These are phyloP conservation scores for Aspergillus mulundensis DNA, from an alignment of 495 filamentous ascomycete genomes.

Conservation along the genomic window DNA sequence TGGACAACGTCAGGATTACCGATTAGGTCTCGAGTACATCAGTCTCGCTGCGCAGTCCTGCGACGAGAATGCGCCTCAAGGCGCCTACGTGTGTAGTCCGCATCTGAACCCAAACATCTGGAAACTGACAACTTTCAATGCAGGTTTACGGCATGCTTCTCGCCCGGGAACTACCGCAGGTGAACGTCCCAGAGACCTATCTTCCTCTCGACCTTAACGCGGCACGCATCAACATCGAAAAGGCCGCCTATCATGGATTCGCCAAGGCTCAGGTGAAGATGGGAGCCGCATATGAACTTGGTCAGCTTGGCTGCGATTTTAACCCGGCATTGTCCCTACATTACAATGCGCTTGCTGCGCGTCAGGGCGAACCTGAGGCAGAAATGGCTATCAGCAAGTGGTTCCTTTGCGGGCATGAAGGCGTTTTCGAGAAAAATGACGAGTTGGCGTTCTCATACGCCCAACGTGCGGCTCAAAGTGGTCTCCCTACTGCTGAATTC, in stretches of 20 bases:
- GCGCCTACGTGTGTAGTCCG: conserved; percentile 66
- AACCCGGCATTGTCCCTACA: conserved; percentile 87
- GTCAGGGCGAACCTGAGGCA: conserved; percentile 84
- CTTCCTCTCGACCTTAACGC: conserved; percentile 69
- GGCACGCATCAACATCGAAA: conserved; percentile 89
- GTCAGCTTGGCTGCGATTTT: conserved; percentile 91
- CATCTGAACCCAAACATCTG: neutral
- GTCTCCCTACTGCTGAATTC: conserved; percentile 88
- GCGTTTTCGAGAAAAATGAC: conserved; percentile 91
- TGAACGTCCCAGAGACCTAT: conserved; percentile 69
- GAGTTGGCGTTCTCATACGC: conserved; percentile 89
- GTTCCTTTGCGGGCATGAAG: conserved; percentile 94
- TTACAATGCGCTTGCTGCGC: conserved; percentile 89
- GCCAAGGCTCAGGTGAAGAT: conserved; percentile 97
- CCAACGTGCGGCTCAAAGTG: conserved; percentile 71
- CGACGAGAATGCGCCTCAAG: conserved; percentile 96
- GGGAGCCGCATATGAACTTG: conserved; percentile 92
- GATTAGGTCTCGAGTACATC: conserved; percentile 75
- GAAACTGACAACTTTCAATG: conserved; percentile 5
- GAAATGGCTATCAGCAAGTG: conserved; percentile 98
- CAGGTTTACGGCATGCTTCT: conserved; percentile 92
- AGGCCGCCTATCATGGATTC: conserved; percentile 94
- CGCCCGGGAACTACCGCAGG: conserved; percentile 82
- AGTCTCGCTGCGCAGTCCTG: conserved; percentile 77
- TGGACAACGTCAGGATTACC: conserved; percentile 77